Evolutionary conservation across 2,329 filamentous ascomycete genomes (phyloP), one percentile per base, ranked within the genome.

Genomic region (Fusarium sp.): DNA sequence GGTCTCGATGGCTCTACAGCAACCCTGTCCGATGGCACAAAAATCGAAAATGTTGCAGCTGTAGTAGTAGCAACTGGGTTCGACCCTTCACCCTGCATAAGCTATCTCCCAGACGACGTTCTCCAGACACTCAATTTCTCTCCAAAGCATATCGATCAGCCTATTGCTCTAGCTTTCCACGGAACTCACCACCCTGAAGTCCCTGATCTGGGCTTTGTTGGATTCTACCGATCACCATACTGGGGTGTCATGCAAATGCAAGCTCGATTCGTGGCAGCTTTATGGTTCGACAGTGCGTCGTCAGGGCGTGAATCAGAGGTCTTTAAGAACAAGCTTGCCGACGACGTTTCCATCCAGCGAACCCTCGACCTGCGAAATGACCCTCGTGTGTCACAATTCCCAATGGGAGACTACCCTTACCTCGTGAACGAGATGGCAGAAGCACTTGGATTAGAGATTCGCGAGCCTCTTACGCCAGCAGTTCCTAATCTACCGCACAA

Each of bases 161-260:
- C 90, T 0, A 77, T 93, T 2, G 86, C 91, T 0, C 82, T 96
- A 1, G 88, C 90, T 23, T 89, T 91, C 51, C 90, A 92, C 68
- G 88, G 87, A 2, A 90, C 89, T 0, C 82, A 90, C 58, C 87
- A 90, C 61, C 84, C 86, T 0, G 80, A 83, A 0, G 78, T 94
- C 0, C 86, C 90, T 0, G 86, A 86, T 8, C 80, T 96, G 0
- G 92, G 91, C 1, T 94, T 96, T 73, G 90, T 96, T 2, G 93
- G 93, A 1, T 93, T 94, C 79, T 97, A 97, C 75, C 87, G 93
- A 65, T 91, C 91, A 0, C 92, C 93, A 0, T 96, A 93, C 77
- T 97, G 93, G 93, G 91, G 91, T 2, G 89, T 94, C 0, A 93
- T 95, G 85, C 93, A 96, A 77, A 92, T 94, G 90, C 93, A 97